phyloP scores from a whole-genome alignment of 805 yeast species.

The Starmera pachycereana region DNA sequence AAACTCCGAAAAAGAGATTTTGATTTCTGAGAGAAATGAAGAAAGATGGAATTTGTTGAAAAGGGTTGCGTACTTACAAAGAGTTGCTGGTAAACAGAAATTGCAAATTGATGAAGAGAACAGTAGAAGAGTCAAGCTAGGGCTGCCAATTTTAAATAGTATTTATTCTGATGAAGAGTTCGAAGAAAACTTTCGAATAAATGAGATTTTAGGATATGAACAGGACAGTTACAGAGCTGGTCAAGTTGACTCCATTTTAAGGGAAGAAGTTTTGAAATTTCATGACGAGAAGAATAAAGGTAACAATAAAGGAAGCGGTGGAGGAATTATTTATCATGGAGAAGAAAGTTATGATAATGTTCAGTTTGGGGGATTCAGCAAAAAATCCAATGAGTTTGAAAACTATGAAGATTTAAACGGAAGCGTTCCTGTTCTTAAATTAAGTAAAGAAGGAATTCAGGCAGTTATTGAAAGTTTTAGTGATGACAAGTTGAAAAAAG shows the following conservation, averaged over 20 bases:
- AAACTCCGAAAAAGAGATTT: constrained; percentile 28
- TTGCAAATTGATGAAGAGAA: constrained; percentile 29
- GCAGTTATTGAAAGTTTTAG: constrained; percentile 29
- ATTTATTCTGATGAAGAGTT: neutral
- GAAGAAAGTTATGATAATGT: neutral
- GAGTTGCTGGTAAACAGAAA: constrained; percentile 45
- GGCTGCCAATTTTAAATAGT: constrained; percentile 4
- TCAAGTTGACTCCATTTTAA: no score
- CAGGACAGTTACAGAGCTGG: no score
- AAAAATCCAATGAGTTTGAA: neutral
- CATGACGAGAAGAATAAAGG: no score
- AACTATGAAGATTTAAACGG: constrained; percentile 16
- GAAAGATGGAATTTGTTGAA: constrained; percentile 68
- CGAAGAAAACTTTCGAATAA: neutral
- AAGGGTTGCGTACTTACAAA: constrained; percentile 58
- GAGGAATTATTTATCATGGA: neutral
- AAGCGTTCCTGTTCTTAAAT: constrained; percentile 29
- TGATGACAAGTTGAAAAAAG: constrained; percentile 23
- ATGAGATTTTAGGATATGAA: no score
- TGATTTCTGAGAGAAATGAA: constrained; percentile 31
- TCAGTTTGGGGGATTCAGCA: neutral
- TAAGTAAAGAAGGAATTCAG: constrained; percentile 32
- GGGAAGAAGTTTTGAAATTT: no score
- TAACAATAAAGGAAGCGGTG: no score
- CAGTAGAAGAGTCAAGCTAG: constrained; percentile 21